Conservation (phyloP, 108 stramenopile genomes). For the Cyclotella atomus region DNA sequence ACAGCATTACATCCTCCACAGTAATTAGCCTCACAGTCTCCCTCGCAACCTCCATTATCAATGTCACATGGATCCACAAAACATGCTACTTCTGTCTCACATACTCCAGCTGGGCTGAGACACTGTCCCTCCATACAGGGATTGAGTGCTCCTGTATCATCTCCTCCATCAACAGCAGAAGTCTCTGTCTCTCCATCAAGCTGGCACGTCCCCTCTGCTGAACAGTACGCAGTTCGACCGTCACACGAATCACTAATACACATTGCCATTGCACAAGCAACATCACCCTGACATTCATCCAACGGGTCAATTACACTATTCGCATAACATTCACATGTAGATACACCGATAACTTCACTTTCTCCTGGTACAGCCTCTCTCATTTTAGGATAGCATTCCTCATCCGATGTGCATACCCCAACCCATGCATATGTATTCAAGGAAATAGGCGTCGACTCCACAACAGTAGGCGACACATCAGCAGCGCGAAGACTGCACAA, state of each 20-base stretch:
- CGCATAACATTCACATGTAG: background rate
- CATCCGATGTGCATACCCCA: background rate
- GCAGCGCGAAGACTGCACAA: background rate
- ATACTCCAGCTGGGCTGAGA: background rate
- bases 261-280: background rate
- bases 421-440: too few species aligned
- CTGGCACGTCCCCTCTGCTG: background rate
- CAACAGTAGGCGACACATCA: background rate
- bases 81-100: background rate
- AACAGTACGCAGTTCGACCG: background rate
- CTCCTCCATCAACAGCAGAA: background rate
- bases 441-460: background rate
- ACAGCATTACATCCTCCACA: background rate
- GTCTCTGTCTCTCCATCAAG: background rate
- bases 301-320: background rate
- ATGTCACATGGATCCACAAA: conserved; percentile 1
- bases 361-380: background rate
- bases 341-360: background rate
- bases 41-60: background rate
- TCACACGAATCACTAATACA: background rate
- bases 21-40: background rate
- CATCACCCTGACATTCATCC: conserved; percentile 1
- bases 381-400: conserved; percentile 8
- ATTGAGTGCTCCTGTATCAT: background rate
- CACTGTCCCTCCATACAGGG: background rate